Conservation (phyloP, 352 stramenopile species). For the Blastocystis sp. region DNA sequence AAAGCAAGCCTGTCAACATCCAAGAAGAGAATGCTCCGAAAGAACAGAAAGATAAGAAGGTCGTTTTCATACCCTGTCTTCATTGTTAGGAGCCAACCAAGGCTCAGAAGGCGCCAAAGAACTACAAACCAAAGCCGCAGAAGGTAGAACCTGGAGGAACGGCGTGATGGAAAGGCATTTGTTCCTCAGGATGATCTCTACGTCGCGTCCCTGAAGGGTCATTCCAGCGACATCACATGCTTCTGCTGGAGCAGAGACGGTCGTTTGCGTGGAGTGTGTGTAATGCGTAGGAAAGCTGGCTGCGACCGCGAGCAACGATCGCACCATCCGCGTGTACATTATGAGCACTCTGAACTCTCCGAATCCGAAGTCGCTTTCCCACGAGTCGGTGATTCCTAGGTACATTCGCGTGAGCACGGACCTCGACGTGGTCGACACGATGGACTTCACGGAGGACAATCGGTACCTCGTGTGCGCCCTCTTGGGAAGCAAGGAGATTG, state of each 20-base stretch:
- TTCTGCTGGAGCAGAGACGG: slow-evolving; percentile 30
- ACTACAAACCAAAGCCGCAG: neutral
- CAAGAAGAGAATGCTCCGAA: slow-evolving; percentile 30
- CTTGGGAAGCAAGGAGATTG: neutral
- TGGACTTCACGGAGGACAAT: slow-evolving; percentile 27
- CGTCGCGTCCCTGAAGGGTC: neutral
- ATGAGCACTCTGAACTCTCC: neutral
- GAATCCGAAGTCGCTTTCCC: neutral
- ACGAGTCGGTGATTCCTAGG: neutral
- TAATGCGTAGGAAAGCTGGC: neutral
- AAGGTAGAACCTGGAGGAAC: neutral
- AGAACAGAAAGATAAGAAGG: neutral
- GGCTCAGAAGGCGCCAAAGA: neutral
- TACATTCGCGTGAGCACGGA: slow-evolving; percentile 2
- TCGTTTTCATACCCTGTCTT: no score
- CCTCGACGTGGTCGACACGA: neutral
- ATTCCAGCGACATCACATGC: neutral
- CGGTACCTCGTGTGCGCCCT: slow-evolving; percentile 4
- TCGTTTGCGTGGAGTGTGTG: no score
- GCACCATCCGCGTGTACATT: slow-evolving; percentile 13
- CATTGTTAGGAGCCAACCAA: no score
- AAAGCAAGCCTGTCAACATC: neutral
- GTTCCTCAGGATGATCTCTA: slow-evolving; percentile 10
- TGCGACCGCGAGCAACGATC: slow-evolving; percentile 22
- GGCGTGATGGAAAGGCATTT: neutral